Evolutionary conservation across 257 asterid genomes (phyloP), one percentile per base, ranked within the genome.

Genomic region (Lavandula angustifolia): DNA sequence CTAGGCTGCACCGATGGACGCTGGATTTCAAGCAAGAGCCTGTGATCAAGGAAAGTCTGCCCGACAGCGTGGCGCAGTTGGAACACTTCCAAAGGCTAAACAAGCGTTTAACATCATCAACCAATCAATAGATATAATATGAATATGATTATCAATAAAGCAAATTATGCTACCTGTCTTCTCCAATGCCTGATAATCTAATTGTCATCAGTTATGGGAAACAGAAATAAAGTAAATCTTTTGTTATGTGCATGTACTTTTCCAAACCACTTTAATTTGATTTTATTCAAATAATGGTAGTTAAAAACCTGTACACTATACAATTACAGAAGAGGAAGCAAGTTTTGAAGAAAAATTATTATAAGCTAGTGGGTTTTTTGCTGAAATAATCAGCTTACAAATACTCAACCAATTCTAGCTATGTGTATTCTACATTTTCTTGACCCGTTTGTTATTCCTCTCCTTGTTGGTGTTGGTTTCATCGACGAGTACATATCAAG

Each of bases 1-100:
- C 84, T 1, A 60, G 54, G 64, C 37, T 81, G 61, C 55, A 79
- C 7, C 68, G 51, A 7, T 81, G 84, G 84, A 42, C 73, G 7
- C 14, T 73, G 38, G 56, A 67, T 41, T 78, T 81, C 74, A 73
- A 68, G 10, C 75, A 73, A 41, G 62, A 74, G 16, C 63, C 75
- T 32, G 59, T 54, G 33, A 67, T 75, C 56, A 71, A 71, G 55
- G 80, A 74, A 33, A 72, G 66, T 50, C 72, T 64, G 59, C 75
- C 75, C 2, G 74, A 81, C 43, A 38, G 44, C 13, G 3, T 38
- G 3, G 59, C 37, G 32, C 34, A 73, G 75, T 37, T 71, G 66
- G 76, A 60, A 11, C 70, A 67, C 41, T 62, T 48, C 27, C 32
- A 48, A 70, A 49, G 64, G 60, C 4, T 42, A 0, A 78, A 6